phyloP scores from a whole-genome alignment of 768 basidiomycete genomes.

The Trametes coccinea region DNA sequence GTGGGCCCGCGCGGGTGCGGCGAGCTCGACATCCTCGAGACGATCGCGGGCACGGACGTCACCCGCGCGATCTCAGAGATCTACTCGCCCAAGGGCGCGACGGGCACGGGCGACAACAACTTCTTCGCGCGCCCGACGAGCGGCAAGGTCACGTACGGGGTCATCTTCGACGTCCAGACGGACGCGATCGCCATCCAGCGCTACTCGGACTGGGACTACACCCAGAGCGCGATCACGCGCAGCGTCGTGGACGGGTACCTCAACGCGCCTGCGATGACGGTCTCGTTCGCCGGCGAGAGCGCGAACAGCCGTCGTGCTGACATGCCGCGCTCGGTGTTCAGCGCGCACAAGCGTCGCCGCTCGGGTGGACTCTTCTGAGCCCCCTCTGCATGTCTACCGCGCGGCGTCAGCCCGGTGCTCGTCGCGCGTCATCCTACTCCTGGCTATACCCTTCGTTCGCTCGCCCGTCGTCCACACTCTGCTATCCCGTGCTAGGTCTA shows the following conservation, averaged over 20 bases:
- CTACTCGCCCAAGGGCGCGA: constrained; percentile 35
- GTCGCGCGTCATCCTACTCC: not conserved
- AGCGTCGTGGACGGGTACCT: constrained; percentile 29
- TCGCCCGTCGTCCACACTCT: not conserved
- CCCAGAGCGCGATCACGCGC: constrained; percentile 26
- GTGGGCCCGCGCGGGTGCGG: constrained; percentile 29
- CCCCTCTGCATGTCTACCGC: not conserved
- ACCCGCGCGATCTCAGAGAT: constrained; percentile 31
- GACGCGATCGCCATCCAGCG: constrained; percentile 29
- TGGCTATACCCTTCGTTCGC: not conserved
- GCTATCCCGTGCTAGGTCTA: not conserved
- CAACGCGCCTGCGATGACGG: constrained; percentile 22
- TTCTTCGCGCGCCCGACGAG: constrained; percentile 29
- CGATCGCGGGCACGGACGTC: constrained; percentile 23
- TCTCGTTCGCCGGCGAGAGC: constrained; percentile 19
- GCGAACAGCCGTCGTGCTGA: constrained; percentile 12
- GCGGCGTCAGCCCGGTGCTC: not conserved
- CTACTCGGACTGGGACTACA: constrained; percentile 29
- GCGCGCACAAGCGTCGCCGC: constrained; percentile 23
- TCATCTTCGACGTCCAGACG: constrained; percentile 31
- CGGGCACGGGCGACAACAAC: constrained; percentile 26
- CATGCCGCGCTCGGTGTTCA: constrained; percentile 15
- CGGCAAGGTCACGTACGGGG: constrained; percentile 23
- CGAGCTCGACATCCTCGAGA: constrained; percentile 34
- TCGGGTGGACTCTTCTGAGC: constrained; percentile 9